Percentiles rank a stretch among this genome's conserved stretches.
These are phyloP conservation scores for Pythium coloratum DNA, from an alignment of 352 stramenopile genomes.

Conservation along the genomic window DNA sequence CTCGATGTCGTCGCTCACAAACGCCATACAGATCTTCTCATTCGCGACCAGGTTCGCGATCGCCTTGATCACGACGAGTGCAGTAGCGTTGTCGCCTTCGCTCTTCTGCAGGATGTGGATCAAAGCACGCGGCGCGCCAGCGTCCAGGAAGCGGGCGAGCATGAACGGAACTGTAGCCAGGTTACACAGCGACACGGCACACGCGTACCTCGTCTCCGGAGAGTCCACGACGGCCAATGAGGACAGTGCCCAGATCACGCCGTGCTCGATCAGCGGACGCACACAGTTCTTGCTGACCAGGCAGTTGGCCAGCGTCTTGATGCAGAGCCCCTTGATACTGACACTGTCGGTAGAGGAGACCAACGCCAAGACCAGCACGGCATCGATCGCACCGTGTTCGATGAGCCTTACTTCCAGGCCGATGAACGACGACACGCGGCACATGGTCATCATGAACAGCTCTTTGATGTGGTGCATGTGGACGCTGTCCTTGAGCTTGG, in stretches of 20 bases:
- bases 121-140: slow-evolving; percentile 59
- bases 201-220: slow-evolving; percentile 52
- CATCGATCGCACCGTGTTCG: slow-evolving; percentile 70
- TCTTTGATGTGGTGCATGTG: slow-evolving; percentile 61
- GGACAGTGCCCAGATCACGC: slow-evolving; percentile 73
- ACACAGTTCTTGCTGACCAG: slow-evolving; percentile 65
- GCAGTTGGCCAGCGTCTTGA: slow-evolving; percentile 79
- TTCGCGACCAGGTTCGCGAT: slow-evolving; percentile 79
- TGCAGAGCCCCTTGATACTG: slow-evolving; percentile 65
- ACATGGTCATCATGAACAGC: slow-evolving; percentile 68
- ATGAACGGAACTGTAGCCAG: slow-evolving; percentile 58
- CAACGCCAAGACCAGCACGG: slow-evolving; percentile 69
- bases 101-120: slow-evolving; percentile 56
- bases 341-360: slow-evolving; percentile 60
- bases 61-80: slow-evolving; percentile 62
- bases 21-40: slow-evolving; percentile 71
- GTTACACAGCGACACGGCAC: slow-evolving; percentile 78
- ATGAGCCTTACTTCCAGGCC: slow-evolving; percentile 64
- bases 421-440: slow-evolving; percentile 62
- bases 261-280: slow-evolving; percentile 66
- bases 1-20: slow-evolving; percentile 74
- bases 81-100: slow-evolving; percentile 34
- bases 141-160: slow-evolving; percentile 66
- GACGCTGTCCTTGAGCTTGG: slow-evolving; percentile 27
- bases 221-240: slow-evolving; percentile 68